phyloP scores from a whole-genome alignment of 179 eudicot species.

The Beta corolliflora region DNA sequence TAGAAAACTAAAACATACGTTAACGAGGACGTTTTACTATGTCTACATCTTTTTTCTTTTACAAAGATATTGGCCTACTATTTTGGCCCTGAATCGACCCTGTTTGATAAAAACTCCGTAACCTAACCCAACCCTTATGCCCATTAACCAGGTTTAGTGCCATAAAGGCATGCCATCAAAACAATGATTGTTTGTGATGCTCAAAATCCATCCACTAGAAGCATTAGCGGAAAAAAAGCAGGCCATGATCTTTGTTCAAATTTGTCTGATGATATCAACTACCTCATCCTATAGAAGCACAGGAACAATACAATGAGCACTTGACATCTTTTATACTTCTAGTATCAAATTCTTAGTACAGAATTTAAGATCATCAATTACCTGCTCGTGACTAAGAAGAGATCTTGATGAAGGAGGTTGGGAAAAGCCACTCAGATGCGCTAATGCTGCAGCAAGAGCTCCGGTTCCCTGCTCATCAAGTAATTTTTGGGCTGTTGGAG shows the following conservation, averaged over 20 bases:
- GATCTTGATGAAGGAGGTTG: constrained; percentile 93
- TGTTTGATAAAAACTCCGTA: too few species aligned
- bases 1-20: too few species aligned
- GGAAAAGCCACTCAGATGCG: constrained; percentile 90
- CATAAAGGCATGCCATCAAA: too few species aligned
- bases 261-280: background rate
- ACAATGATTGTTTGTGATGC: background rate
- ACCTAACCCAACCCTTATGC: too few species aligned
- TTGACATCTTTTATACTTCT: background rate
- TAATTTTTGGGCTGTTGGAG: constrained; percentile 82
- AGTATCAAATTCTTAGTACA: background rate
- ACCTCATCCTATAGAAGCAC: background rate
- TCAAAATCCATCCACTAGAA: background rate
- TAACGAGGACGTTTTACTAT: too few species aligned
- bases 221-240: background rate
- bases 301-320: background rate
- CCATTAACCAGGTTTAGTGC: too few species aligned
- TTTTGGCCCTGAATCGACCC: too few species aligned
- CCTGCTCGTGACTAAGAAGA: constrained; percentile 93
- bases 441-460: constrained; percentile 96
- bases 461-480: constrained; percentile 67
- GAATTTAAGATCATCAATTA: constrained; percentile 28
- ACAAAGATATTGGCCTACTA: too few species aligned
- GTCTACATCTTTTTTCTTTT: too few species aligned
- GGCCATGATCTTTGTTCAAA: background rate